A percentile compares a stretch with the other conserved stretches of the same genome.
Evolutionary conservation across 352 stramenopile species (phyloP).

Genomic region (Pythium monospermum): DNA sequence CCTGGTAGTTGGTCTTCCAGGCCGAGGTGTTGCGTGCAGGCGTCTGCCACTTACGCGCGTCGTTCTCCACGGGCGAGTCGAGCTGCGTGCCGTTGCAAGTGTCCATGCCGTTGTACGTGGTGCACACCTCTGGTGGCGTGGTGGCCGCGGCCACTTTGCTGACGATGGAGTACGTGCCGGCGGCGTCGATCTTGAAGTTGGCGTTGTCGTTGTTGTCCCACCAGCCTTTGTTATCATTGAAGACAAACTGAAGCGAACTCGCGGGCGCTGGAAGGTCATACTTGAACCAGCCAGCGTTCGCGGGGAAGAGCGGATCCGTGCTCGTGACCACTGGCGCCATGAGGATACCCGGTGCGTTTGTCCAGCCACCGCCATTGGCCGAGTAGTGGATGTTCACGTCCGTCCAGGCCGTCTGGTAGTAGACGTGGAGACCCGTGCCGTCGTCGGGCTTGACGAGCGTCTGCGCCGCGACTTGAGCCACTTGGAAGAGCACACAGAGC

Average conservation of each 20-base stretch:
- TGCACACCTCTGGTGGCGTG: constrained; percentile 16
- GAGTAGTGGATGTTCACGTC: constrained; percentile 33
- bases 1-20: constrained; percentile 33
- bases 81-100: not conserved
- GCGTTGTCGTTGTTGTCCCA: constrained; percentile 41
- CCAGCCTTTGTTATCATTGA: constrained; percentile 36
- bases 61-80: not conserved
- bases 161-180: constrained; percentile 32
- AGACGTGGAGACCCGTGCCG: constrained; percentile 32
- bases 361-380: constrained; percentile 24
- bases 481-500: not conserved
- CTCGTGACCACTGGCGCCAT: constrained; percentile 24
- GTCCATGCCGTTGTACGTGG: constrained; percentile 26
- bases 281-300: constrained; percentile 32
- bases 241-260: constrained; percentile 32
- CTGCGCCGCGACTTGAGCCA: constrained; percentile 6
- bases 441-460: constrained; percentile 25
- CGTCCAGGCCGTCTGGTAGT: constrained; percentile 31
- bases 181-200: constrained; percentile 36
- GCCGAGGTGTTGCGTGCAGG: constrained; percentile 30
- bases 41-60: constrained; percentile 32
- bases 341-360: constrained; percentile 23
- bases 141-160: constrained; percentile 27
- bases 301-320: constrained; percentile 17
- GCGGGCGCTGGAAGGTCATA: constrained; percentile 22